Evolutionary conservation across 768 basidiomycete species (phyloP).

Genomic region (Boletus reticuloceps): DNA sequence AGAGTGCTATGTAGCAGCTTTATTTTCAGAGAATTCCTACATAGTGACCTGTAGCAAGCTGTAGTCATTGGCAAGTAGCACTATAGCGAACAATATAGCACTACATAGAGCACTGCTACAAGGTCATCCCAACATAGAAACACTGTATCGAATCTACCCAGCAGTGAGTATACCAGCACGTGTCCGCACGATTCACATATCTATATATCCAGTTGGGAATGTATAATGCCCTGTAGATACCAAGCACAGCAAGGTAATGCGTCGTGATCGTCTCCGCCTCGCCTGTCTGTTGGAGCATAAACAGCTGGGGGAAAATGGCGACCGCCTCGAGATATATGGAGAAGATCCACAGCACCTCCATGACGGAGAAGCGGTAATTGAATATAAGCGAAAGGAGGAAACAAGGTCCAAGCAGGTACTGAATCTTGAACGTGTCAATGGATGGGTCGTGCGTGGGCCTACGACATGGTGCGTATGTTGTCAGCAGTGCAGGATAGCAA

Average conservation of each 20-base stretch:
- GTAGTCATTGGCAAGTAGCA: too few species aligned
- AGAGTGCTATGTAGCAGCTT: too few species aligned
- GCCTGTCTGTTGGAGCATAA: constrained; percentile 96
- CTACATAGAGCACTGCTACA: too few species aligned
- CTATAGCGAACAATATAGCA: too few species aligned
- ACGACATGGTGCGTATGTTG: background rate
- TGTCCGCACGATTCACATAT: constrained; percentile 40
- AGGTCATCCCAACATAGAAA: too few species aligned
- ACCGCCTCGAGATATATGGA: constrained; percentile 96
- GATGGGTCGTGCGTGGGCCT: constrained; percentile 97
- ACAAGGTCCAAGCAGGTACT: constrained; percentile 86
- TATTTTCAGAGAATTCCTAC: too few species aligned
- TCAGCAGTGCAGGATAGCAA: background rate
- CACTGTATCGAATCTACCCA: too few species aligned
- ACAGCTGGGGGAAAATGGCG: constrained; percentile 93
- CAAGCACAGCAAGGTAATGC: constrained; percentile 93
- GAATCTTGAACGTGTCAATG: constrained; percentile 92
- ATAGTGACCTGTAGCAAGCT: too few species aligned
- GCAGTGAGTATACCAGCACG: constrained; percentile 1
- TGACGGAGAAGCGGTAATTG: constrained; percentile 77
- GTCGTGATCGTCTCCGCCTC: constrained; percentile 98
- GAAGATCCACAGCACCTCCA: constrained; percentile 91
- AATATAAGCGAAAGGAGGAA: constrained; percentile 77
- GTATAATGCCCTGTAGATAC: constrained; percentile 87
- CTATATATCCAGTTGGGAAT: constrained; percentile 99